Base-by-base conservation (phyloP, 1,284 basidiomycete species). In the Pterula multifida region DNA sequence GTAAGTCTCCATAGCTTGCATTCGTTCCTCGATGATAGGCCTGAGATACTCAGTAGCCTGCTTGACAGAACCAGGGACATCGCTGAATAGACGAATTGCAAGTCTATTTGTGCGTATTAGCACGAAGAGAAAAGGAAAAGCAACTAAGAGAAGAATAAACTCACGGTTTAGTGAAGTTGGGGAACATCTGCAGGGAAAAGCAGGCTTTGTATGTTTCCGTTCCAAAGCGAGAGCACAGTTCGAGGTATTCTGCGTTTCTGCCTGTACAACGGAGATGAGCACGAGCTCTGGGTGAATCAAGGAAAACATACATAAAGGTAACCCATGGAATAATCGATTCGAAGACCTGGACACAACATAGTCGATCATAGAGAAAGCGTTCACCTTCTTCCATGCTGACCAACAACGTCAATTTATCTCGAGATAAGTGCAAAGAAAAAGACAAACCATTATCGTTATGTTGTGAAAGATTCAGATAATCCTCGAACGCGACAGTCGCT, bases 261-360 rank as follows among this genome's bases (percentile, higher is more conserved):
- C 45, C 45, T 47, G 26, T 6, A 32, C 28, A 32, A 6, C 15
- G 15, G 6, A n/a, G n/a, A n/a, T n/a, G n/a, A n/a, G n/a, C n/a
- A n/a, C n/a, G n/a, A n/a, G n/a, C n/a, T n/a, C n/a, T n/a, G n/a
- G n/a, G n/a, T n/a, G n/a, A n/a, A n/a, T n/a, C n/a, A n/a, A n/a
- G n/a, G n/a, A n/a, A n/a, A n/a, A n/a, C n/a, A n/a, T n/a, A 63
- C 64, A 67, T 1, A 63, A 39, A 1, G 63, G 63, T 4, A 58
- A 48, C 1, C 64, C 63, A 17, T 64, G 60, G 50, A 67, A 64
- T 1, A 62, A 52, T 15, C 64, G 55, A 46, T 64, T 65, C 47
- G 57, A 60, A 6, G 55, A 53, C 15, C 60, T 55, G 17, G 55
- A 53, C 0, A 65, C 55, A 1, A 64, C 52, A 3, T 54, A 45